Base-by-base conservation (phyloP, 768 basidiomycete species). In the Trametes meyenii region DNA sequence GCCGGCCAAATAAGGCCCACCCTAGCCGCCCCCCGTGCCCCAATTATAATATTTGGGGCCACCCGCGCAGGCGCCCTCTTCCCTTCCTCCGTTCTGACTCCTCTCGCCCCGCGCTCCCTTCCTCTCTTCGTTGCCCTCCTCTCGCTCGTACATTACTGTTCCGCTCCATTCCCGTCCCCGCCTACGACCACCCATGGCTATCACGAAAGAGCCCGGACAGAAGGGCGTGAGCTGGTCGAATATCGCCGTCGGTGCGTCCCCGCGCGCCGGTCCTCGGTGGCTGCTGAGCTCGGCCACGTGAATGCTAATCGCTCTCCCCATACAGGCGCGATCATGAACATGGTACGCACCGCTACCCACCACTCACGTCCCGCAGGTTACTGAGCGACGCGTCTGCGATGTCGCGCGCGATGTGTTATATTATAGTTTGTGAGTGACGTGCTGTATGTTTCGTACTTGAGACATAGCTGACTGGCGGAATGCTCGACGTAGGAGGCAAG, bases 311-410 rank as follows among this genome's bases (percentile, higher is more conserved):
- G 67, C 63, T 68, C 23, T 68, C 57, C 56, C 35, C 38, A 8
- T 8, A 19, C 40, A 94, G 95, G 96, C 77, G 96, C 80, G 62
- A 94, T 97, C 72, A 98, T 98, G 96, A 98, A 98, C 83, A 92
- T 99, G 92, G 94, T 96, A 79, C 66, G 46, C 46, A 63, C 55
- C 46, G 14, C 45, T 39, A n/a, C 17, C 43, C 42, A 36, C 43
- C 42, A 36, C 26, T 61, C 10, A 39, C 42, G 50, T 53, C 66
- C 33, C 56, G 55, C 35, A 48, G 50, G 7, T 44, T 33, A 56
- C 63, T 61, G 46, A 59, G 51, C 57, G 62, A 61, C 54, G 44
- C 48, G 52, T 55, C 19, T 19, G 51, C 35, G 12, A 8, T 50
- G 51, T 16, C 21, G 49, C 35, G 14, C 21, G 53, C 33, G 24